Conservation (phyloP, 176 grass and related monocot species). For the Tillandsia leiboldiana region DNA sequence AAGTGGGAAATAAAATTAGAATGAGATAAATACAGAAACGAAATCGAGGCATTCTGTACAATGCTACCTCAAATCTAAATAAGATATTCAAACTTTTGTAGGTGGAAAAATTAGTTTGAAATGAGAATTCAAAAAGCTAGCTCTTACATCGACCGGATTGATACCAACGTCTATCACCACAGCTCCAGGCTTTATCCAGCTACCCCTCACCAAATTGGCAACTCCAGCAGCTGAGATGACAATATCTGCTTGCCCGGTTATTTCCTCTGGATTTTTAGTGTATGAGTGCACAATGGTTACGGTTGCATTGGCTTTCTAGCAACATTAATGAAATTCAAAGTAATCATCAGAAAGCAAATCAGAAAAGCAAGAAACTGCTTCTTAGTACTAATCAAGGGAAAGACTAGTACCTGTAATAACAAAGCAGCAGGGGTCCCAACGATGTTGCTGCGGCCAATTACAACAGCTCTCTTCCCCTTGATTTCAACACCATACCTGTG, state of each 20-base stretch:
- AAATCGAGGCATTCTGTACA: too few species aligned
- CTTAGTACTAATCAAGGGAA: not conserved
- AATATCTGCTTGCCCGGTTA: slow-evolving; percentile 86
- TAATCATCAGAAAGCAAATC: not conserved
- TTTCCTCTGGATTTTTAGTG: slow-evolving; percentile 77
- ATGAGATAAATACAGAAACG: too few species aligned
- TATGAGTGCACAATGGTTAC: slow-evolving; percentile 89
- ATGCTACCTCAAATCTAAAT: too few species aligned
- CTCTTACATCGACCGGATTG: slow-evolving; percentile 87
- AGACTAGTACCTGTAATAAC: slow-evolving; percentile 59
- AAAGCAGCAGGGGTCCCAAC: slow-evolving; percentile 89
- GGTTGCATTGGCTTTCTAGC: slow-evolving; percentile 94
- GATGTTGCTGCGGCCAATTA: slow-evolving; percentile 89
- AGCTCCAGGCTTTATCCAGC: slow-evolving; percentile 90
- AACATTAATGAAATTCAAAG: slow-evolving; percentile 10
- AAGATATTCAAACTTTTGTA: too few species aligned
- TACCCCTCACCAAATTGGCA: slow-evolving; percentile 73
- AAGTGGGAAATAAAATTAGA: too few species aligned
- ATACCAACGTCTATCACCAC: slow-evolving; percentile 95
- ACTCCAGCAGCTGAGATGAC: slow-evolving; percentile 88
- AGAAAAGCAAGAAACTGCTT: not conserved
- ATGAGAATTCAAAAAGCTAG: not conserved
- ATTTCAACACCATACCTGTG: slow-evolving; percentile 68
- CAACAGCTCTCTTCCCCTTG: slow-evolving; percentile 83
- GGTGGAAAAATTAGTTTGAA: too few species aligned